Evolutionary conservation across 208 protist species (phyloP).

Genomic region (Leishmania tropica): DNA sequence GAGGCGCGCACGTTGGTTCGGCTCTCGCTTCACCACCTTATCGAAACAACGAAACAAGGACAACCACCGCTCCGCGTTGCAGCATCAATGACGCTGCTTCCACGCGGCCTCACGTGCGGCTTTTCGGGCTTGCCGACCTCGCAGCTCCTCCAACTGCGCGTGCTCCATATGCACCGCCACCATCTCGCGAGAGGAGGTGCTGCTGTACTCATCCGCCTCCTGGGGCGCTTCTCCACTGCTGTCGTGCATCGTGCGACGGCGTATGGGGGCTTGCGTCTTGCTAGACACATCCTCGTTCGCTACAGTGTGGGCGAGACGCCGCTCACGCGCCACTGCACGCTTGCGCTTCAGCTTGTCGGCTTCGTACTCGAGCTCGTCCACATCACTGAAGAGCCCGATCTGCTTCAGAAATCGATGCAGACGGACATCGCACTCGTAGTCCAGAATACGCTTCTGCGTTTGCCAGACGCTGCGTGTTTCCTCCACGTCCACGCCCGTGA

Average conservation of each 20-base stretch:
- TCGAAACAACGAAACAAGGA: background rate
- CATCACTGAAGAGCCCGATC: slow-evolving; percentile 61
- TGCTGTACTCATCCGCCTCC: background rate
- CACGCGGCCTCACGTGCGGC: slow-evolving; percentile 26
- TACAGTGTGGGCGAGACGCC: slow-evolving; percentile 12
- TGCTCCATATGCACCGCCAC: slow-evolving; percentile 8
- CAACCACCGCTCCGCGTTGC: background rate
- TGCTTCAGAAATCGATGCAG: slow-evolving; percentile 58
- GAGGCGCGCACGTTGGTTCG: too few species aligned
- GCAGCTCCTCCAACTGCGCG: slow-evolving; percentile 14
- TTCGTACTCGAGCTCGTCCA: slow-evolving; percentile 84
- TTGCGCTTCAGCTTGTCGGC: slow-evolving; percentile 62
- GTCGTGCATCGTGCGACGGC: slow-evolving; percentile 10
- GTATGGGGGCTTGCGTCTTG: slow-evolving; percentile 10
- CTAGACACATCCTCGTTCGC: background rate
- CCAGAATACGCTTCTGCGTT: slow-evolving; percentile 74
- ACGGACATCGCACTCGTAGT: slow-evolving; percentile 89
- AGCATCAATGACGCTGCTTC: slow-evolving; percentile 7
- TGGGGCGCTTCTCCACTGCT: background rate
- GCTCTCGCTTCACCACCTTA: background rate
- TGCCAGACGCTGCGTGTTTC: slow-evolving; percentile 75
- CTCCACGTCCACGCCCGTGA: slow-evolving; percentile 71
- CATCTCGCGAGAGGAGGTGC: background rate
- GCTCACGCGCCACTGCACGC: slow-evolving; percentile 44
- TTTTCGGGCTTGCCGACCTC: slow-evolving; percentile 10